These are phyloP conservation scores for Phytophthora podocarpi DNA, from an alignment of 352 stramenopile genomes.

Conservation along the genomic window DNA sequence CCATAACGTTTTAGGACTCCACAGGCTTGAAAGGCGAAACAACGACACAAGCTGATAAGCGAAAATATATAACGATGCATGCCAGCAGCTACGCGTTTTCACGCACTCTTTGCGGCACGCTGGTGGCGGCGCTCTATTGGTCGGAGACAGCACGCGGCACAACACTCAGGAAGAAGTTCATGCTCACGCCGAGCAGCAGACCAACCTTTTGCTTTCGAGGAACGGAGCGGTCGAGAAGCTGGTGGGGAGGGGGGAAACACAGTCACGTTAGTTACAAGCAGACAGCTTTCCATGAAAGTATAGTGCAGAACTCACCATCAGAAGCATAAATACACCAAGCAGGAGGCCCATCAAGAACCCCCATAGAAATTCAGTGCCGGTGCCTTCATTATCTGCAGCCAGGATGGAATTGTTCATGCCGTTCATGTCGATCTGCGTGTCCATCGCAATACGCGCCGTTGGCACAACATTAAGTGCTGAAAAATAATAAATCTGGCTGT, in stretches of 20 bases:
- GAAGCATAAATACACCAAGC: slow-evolving; percentile 89
- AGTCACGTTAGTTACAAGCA: slow-evolving; percentile 4
- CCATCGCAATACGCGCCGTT: slow-evolving; percentile 69
- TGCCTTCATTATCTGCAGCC: slow-evolving; percentile 88
- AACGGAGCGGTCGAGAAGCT: slow-evolving; percentile 87
- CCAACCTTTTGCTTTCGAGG: slow-evolving; percentile 89
- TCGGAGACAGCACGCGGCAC: slow-evolving; percentile 80
- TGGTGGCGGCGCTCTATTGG: slow-evolving; percentile 38
- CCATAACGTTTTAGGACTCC: too few relatives aligned
- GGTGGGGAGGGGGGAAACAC: background rate
- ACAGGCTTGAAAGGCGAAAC: too few relatives aligned
- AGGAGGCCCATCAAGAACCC: slow-evolving; percentile 88
- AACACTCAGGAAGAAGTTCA: slow-evolving; percentile 91
- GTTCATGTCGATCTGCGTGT: slow-evolving; percentile 87
- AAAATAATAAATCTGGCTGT: background rate
- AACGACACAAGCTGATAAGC: slow-evolving; percentile 12
- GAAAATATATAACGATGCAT: slow-evolving; percentile 37
- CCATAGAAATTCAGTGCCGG: slow-evolving; percentile 88
- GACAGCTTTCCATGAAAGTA: background rate
- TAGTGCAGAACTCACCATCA: slow-evolving; percentile 62
- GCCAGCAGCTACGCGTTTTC: slow-evolving; percentile 19
- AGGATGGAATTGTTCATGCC: slow-evolving; percentile 85
- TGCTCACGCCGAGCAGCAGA: slow-evolving; percentile 83
- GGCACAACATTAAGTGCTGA: slow-evolving; percentile 83
- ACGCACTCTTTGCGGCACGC: slow-evolving; percentile 5